phyloP scores from a whole-genome alignment of 495 filamentous ascomycete genomes.

The Penicillium coprophilum region DNA sequence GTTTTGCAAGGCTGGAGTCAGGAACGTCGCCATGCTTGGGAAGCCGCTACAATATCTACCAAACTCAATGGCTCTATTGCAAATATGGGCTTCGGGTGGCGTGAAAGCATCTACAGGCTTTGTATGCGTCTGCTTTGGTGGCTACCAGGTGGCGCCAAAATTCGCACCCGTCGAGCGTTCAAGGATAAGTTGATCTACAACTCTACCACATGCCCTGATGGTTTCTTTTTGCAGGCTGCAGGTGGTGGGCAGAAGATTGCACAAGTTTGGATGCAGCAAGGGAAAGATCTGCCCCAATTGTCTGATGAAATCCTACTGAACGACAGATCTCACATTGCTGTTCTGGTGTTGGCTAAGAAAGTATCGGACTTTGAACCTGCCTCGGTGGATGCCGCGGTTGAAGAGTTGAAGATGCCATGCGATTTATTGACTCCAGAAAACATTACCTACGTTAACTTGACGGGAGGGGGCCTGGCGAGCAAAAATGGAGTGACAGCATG shows the following conservation, averaged over 20 bases:
- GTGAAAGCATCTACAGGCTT: not conserved
- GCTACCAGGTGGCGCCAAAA: not conserved
- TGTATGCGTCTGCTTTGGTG: not conserved
- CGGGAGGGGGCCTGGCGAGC: not conserved
- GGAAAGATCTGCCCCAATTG: not conserved
- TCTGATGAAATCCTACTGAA: not conserved
- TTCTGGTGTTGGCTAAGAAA: not conserved
- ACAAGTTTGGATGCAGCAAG: not conserved
- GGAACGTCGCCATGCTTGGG: not conserved
- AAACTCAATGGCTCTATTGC: not conserved
- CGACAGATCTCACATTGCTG: not conserved
- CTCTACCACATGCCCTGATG: not conserved
- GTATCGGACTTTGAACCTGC: not conserved
- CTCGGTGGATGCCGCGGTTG: not conserved
- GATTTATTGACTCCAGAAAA: not conserved
- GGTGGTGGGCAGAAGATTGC: slow-evolving; percentile 1
- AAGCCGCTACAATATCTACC: not conserved
- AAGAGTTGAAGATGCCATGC: not conserved
- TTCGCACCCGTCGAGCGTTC: not conserved
- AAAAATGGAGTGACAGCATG: not conserved
- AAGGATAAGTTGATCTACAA: not conserved
- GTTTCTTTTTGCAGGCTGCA: not conserved
- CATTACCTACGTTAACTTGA: not conserved
- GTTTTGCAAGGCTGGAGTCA: not conserved
- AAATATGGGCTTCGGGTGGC: not conserved